Conservation (phyloP, 2,329 filamentous ascomycete genomes). For the Trichoderma guizhouense region DNA sequence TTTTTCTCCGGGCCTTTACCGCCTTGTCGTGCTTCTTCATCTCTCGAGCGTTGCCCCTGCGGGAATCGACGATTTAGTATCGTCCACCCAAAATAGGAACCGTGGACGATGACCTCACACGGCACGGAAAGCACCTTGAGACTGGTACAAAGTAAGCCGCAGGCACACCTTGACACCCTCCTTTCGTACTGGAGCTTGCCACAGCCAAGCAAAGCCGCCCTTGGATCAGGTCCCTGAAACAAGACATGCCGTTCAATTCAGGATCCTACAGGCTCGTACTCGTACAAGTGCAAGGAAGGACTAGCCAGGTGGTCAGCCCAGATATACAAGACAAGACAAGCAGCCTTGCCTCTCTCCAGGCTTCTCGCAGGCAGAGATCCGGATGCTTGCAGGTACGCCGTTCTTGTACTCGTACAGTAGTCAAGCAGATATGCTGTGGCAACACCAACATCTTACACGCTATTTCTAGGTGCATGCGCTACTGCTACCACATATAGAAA, state of each 20-base stretch:
- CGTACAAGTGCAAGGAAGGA: not conserved
- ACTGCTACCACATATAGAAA: constrained; percentile 4
- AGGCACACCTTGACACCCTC: not conserved
- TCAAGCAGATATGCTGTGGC: constrained; percentile 4
- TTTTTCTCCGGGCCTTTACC: not conserved
- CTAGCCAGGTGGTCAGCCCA: not conserved
- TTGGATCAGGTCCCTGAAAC: constrained; percentile 2
- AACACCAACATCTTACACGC: constrained; percentile 4
- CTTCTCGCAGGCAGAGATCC: constrained; percentile 5
- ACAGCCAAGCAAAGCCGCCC: not conserved
- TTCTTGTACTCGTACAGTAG: not conserved
- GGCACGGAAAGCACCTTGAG: not conserved
- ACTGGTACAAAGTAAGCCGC: not conserved
- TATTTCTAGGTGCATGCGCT: constrained; percentile 9
- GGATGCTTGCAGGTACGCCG: constrained; percentile 2
- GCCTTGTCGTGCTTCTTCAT: not conserved
- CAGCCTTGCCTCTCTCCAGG: not conserved
- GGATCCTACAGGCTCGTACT: not conserved
- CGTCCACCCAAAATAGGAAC: constrained; percentile 5
- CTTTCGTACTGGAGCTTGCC: not conserved
- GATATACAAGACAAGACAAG: not conserved
- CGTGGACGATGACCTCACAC: constrained; percentile 10
- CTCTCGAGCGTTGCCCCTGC: not conserved
- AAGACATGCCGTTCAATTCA: not conserved
- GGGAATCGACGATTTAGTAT: constrained; percentile 6